Evolutionary conservation across 1,139 yeast species (phyloP), one percentile per base, ranked within the genome.

Genomic region (Yamadazyma buinensis): DNA sequence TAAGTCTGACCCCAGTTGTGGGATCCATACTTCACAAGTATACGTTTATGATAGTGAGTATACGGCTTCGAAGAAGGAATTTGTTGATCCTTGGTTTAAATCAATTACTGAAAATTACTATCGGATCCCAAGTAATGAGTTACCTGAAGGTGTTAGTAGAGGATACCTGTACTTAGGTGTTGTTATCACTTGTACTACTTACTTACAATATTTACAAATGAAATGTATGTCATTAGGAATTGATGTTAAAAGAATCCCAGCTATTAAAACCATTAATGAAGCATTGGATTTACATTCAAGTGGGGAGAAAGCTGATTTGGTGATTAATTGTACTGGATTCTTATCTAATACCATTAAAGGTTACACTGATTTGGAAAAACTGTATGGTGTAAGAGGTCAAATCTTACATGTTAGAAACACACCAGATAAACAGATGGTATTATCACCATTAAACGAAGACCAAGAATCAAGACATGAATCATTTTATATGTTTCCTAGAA

Each of bases 401-500:
- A 62, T 54, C 34, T 46, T 70, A 13, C 54, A 61, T 11, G 64
- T 71, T 7, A 64, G 67, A 35, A 70, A 71, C 43, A 55, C 48
- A 30, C 47, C 64, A 10, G 38, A 47, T 32, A 52, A 54, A 34
- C 52, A 60, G 14, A 37, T 53, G 18, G 47, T 54, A 12, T 67
- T 68, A 8, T 52, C 58, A 6, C 59, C 61, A 5, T 55, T 57
- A 30, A 59, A 67, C 4, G 37, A 36, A 10, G 29, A 18, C 5
- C 23, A 24, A 23, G 37, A 29, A 14, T 14, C 21, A 4, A 57
- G 59, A 1, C 43, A 61, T 31, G 79, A 74, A 42, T 41, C 52
- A 41, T 51, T 73, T 20, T 75, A 75, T 42, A 51, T 70, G 13
- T 66, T 74, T 66, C 80, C 80, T 6, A 51, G 80, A 31, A 64